These are phyloP conservation scores for Termitomyces sp. DNA, from an alignment of 768 basidiomycete species.

Conservation along the genomic window DNA sequence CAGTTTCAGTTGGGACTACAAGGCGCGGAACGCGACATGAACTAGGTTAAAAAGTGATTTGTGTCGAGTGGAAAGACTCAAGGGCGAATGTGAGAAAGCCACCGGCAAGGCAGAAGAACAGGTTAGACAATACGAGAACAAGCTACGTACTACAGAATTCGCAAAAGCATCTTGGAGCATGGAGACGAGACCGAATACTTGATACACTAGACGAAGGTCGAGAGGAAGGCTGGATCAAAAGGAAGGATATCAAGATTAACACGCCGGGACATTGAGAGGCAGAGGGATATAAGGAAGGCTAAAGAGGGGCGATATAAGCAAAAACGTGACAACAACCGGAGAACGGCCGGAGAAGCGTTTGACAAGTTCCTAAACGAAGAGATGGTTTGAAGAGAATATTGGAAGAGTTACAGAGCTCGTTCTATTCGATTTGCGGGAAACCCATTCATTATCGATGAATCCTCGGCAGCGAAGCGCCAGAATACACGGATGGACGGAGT, in stretches of 20 bases:
- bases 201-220: constrained; percentile 37
- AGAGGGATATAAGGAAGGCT: constrained; percentile 34
- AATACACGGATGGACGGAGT: constrained; percentile 30
- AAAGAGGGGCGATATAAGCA: no score
- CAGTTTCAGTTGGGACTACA: constrained; percentile 44
- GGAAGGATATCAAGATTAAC: constrained; percentile 41
- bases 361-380: constrained; percentile 50
- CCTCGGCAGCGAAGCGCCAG: constrained; percentile 18
- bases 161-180: constrained; percentile 38
- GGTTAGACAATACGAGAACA: constrained; percentile 38
- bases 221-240: constrained; percentile 31
- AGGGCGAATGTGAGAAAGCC: constrained; percentile 37
- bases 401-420: not conserved
- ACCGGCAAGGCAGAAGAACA: constrained; percentile 36
- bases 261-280: constrained; percentile 29
- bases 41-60: constrained; percentile 35
- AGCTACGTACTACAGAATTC: constrained; percentile 35
- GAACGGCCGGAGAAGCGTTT: constrained; percentile 51
- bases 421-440: not conserved
- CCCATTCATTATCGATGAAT: not conserved
- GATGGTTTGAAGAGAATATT: constrained; percentile 23
- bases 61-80: constrained; percentile 26
- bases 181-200: constrained; percentile 33
- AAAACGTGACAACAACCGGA: no score
- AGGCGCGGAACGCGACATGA: constrained; percentile 36